Base-by-base conservation (phyloP, 495 filamentous ascomycete species). In the Glarea lozoyensis region DNA sequence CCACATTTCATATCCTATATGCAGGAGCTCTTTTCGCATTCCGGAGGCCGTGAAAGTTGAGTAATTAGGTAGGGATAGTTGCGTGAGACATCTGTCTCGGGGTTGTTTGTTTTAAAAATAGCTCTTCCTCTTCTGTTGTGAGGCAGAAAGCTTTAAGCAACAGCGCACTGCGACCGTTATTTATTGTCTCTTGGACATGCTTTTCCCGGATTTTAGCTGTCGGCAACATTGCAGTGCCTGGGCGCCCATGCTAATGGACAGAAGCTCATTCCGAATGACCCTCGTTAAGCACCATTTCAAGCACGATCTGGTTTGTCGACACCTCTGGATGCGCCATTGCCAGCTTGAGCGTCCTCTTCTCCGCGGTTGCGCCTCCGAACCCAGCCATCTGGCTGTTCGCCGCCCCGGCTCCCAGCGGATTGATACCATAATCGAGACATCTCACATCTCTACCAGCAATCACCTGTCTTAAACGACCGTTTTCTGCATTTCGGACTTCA, bases 401-500 rank as follows among this genome's bases (percentile, higher is more conserved):
- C 7, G 64, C 66, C 24, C 68, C 67, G 11, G 45, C 58, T 11
- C 58, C 57, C 2, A 55, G 45, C 10, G 53, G 53, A 27, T 57
- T 62, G 50, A 80, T 73, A 10, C 86, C 90, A 55, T 95, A 88
- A 58, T 99, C 92, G 1, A 99, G 66, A 54, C 85, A 83, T 48
- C 82, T 75, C 18, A 96, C 84, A 50, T 93, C 87, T 38, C 84
- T 73, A 1, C 92, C 92, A 2, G 86, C 80, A 50, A 99, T 93
- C 43, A 99, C 88, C 67, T 99, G 92, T 52, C 88, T 77, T 44
- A 97, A 57, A 13, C 92, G 74, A 1, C 92, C 92, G 58, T 97
- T 96, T 69, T 94, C 86, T 20, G 93, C 92, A 54, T 99, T 97
- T 40, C 92, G 75, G 10, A 99, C 85, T 60, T 99, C 92, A 43